phyloP scores from a whole-genome alignment of 1,284 basidiomycete species.

The Mrakiaceae sp. region DNA sequence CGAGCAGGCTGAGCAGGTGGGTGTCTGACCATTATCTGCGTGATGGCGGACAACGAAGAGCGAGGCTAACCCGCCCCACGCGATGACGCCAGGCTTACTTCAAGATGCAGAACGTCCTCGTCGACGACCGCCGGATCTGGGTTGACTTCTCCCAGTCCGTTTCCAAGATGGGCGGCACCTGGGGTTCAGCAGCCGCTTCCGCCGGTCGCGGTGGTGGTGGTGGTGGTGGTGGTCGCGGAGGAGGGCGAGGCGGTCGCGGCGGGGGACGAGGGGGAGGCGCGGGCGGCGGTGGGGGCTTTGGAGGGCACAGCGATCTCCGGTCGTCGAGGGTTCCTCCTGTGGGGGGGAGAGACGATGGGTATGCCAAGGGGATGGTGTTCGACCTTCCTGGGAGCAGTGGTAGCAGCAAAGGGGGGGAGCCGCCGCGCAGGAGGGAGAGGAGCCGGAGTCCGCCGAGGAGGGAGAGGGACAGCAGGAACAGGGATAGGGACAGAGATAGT shows the following conservation, averaged over 20 bases:
- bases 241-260: slow-evolving; percentile 25
- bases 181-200: slow-evolving; percentile 22
- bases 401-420: slow-evolving; percentile 15
- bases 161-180: slow-evolving; percentile 41
- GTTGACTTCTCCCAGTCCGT: slow-evolving; percentile 74
- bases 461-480: slow-evolving; percentile 12
- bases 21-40: slow-evolving; percentile 18
- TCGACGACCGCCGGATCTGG: slow-evolving; percentile 98
- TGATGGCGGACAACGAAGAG: neutral
- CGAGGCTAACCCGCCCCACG: neutral
- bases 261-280: slow-evolving; percentile 24
- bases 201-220: slow-evolving; percentile 21
- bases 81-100: slow-evolving; percentile 66
- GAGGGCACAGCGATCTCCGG: slow-evolving; percentile 17
- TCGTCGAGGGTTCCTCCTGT: neutral
- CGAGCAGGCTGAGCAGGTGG: slow-evolving; percentile 82
- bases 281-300: slow-evolving; percentile 20
- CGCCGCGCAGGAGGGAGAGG: slow-evolving; percentile 12
- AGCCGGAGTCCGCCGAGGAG: slow-evolving; percentile 22
- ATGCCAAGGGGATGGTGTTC: slow-evolving; percentile 16
- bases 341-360: slow-evolving; percentile 18
- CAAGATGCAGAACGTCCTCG: slow-evolving; percentile 98
- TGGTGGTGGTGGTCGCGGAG: slow-evolving; percentile 22
- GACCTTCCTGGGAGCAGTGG: slow-evolving; percentile 8
- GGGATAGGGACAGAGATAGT: slow-evolving; percentile 16